Evolutionary conservation across 148 eudicot genomes (phyloP), one percentile per base, ranked within the genome.

Genomic region (Rhododendron molle): DNA sequence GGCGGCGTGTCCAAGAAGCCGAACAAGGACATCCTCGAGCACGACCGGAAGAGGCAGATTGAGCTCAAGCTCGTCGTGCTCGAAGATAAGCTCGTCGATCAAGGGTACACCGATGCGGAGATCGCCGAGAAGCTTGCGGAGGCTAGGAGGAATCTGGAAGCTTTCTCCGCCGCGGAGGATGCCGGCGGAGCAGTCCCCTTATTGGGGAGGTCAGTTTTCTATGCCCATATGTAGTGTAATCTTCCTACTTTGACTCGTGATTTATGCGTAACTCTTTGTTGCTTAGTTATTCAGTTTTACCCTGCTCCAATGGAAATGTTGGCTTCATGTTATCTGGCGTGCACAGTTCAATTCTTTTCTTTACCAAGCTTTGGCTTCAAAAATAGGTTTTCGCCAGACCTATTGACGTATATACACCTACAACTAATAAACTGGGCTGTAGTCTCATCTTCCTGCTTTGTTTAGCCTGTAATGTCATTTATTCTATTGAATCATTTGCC

Each of bases 11-110:
- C 87, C 43, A 92, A 91, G 85, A 93, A 92, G 83, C 89, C 98
- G 18, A 95, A 95, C 67, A 89, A 89, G 83, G 98, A 95, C 18
- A 95, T 97, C 16, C 85, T 97, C 14, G 99, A 97, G 86, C 99
- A 97, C 58, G 99, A 97, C 72, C 98, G 99, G 2, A 97, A 95
- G 92, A 90, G 99, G 81, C 98, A 94, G 89, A 92, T 95, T n/a
- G 90, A 97, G 92, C 94, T 97, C 74, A 95, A 95, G 93, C 92
- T 97, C 38, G 90, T 89, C 18, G 87, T 93, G 10, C 92, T 97
- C 20, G 96, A 95, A 73, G 99, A 97, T 83, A 92, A 93, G 89
- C 89, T 97, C 21, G 80, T 56, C 28, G 94, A 97, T 81, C 94
- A 97, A 88, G 99, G 99, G 0, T 97, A 92, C 32, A 93, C 98